Percentiles rank a stretch among this genome's conserved stretches.
phyloP scores from a whole-genome alignment of 768 basidiomycete genomes.

The Crassisporium funariophilum region DNA sequence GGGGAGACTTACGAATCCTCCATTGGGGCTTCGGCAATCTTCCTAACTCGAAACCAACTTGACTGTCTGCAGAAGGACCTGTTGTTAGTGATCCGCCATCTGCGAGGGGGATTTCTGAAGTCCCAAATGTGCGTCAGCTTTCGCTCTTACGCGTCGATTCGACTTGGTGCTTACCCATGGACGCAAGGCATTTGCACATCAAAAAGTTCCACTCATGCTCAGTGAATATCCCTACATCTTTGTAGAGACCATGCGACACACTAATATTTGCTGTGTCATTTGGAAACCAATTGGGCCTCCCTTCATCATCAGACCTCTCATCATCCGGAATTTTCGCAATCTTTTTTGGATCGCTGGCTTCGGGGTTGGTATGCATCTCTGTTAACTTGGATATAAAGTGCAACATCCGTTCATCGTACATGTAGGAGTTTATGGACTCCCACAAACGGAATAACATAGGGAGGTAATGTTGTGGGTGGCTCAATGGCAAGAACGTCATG shows the following conservation, averaged over 20 bases:
- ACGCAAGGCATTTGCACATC: slow-evolving; percentile 87
- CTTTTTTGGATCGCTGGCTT: slow-evolving; percentile 71
- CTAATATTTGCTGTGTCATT: slow-evolving; percentile 40
- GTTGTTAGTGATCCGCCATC: slow-evolving; percentile 76
- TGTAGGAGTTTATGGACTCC: slow-evolving; percentile 87
- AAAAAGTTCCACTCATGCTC: slow-evolving; percentile 83
- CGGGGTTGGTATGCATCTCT: slow-evolving; percentile 80
- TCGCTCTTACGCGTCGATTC: slow-evolving; percentile 5
- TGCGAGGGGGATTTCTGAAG: slow-evolving; percentile 68
- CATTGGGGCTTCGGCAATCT: slow-evolving; percentile 72
- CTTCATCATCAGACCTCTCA: slow-evolving; percentile 63
- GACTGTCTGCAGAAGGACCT: slow-evolving; percentile 72
- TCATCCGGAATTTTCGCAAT: slow-evolving; percentile 72
- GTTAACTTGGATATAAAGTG: slow-evolving; percentile 77
- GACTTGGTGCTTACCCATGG: slow-evolving; percentile 61
- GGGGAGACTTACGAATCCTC: slow-evolving; percentile 61
- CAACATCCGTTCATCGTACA: slow-evolving; percentile 89
- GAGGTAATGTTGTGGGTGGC: slow-evolving; percentile 82
- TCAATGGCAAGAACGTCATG: slow-evolving; percentile 81
- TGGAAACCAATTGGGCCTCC: slow-evolving; percentile 54
- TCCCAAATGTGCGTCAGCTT: slow-evolving; percentile 6
- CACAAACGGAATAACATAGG: slow-evolving; percentile 84
- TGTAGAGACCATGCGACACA: slow-evolving; percentile 75
- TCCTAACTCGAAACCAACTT: slow-evolving; percentile 72
- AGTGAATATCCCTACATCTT: slow-evolving; percentile 85